phyloP scores from a whole-genome alignment of 2,329 filamentous ascomycete genomes.

The Colletotrichum tropicicola region DNA sequence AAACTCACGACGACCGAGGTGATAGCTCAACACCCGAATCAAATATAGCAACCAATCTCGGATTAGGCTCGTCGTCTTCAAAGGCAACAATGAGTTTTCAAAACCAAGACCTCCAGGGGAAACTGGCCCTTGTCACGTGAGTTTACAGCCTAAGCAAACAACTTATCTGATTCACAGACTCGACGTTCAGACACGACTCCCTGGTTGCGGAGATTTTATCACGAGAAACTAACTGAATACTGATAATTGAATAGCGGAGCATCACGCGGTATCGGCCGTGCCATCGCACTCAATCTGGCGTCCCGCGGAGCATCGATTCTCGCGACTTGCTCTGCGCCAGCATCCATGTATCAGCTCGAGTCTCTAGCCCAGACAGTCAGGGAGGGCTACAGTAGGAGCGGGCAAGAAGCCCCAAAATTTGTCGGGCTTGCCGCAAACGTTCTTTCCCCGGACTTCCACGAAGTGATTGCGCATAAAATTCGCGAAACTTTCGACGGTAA shows the following conservation, averaged over 20 bases:
- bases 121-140: no score
- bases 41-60: no score
- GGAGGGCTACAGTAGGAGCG: neutral
- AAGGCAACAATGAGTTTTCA: no score
- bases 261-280: constrained; percentile 54
- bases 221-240: no score
- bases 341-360: neutral
- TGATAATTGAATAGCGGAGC: constrained; percentile 56
- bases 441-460: constrained; percentile 37
- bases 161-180: no score
- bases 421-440: constrained; percentile 41
- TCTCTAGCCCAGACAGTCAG: neutral
- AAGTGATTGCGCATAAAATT: constrained; percentile 38
- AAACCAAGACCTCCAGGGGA: no score
- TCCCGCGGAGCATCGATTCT: constrained; percentile 41
- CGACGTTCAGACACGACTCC: no score
- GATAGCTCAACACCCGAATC: no score
- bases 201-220: no score
- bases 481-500: constrained; percentile 32
- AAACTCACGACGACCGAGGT: no score
- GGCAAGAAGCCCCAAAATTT: constrained; percentile 32
- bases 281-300: constrained; percentile 38
- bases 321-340: constrained; percentile 37
- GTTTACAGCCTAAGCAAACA: no score
- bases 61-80: no score